phyloP scores from a whole-genome alignment of 2,329 filamentous ascomycete genomes.

The Coniella vitis region DNA sequence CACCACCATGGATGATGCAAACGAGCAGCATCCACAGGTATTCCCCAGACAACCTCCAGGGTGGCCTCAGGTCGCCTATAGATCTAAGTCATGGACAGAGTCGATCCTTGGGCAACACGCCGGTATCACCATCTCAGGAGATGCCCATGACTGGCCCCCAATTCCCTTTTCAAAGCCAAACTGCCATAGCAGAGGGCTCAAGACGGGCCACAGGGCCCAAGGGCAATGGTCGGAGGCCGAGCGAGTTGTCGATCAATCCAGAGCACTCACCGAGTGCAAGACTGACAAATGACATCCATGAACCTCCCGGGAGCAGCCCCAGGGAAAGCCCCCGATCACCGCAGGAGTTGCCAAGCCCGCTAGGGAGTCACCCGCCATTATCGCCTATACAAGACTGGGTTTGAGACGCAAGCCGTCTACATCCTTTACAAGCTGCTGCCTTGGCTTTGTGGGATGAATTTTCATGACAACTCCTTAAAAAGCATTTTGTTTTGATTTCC shows the following conservation, averaged over 20 bases:
- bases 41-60: neutral
- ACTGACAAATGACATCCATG: neutral
- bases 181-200: neutral
- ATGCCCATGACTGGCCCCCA: neutral
- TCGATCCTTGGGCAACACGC: neutral
- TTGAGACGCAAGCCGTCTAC: neutral
- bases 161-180: conserved; percentile 5
- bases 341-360: conserved; percentile 2
- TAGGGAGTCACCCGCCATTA: conserved; percentile 10
- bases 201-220: neutral
- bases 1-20: conserved; percentile 1
- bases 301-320: neutral
- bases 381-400: conserved; percentile 6
- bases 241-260: neutral
- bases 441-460: too few relatives aligned
- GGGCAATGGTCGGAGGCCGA: neutral
- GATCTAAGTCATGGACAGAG: neutral
- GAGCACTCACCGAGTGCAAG: neutral
- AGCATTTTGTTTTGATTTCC: too few relatives aligned
- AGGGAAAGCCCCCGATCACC: neutral
- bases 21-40: neutral
- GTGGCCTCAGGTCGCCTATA: neutral
- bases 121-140: neutral
- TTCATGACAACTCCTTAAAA: too few relatives aligned
- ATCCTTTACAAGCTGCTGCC: neutral